Evolutionary conservation across 2,329 filamentous ascomycete genomes (phyloP), one percentile per base, ranked within the genome.

Genomic region (Aspergillus caelatus): DNA sequence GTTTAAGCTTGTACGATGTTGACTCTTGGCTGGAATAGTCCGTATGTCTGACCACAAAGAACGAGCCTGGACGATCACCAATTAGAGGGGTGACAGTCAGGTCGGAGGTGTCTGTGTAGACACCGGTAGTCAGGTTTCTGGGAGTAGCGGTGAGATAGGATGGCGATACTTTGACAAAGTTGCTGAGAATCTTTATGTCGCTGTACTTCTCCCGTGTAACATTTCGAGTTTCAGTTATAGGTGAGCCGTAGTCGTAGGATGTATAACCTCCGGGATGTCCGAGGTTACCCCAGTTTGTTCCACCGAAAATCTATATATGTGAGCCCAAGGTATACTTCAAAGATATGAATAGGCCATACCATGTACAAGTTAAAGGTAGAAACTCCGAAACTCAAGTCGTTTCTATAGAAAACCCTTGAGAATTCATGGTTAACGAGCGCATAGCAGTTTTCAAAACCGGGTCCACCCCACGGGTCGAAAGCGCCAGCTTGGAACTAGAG

Each of bases 281-380:
- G 5, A 92, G 76, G 65, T 93, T 94, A 0, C 91, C 91, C 92
- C 91, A 94, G 73, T 94, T 95, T 0, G 91, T 94, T 7, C 91
- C 92, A 16, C 92, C 92, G 67, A 85, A 91, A 0, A 85, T 88
- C 85, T 86, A 19, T 39, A 0, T 36, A 14, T 14, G 19, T 62
- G 14, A 66, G 50, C 46, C 12, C 8, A 28, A 46, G 41, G 45
- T 14, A 7, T 41, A 36, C 1, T 52, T 48, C n/a, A 21, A 8
- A 32, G 26, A 16, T 19, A 10, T 11, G 2, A 7, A 41, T 8
- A 0, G 4, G 7, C 65, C 75, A 68, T 72, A 88, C 87, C 91
- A 94, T 94, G 74, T 93, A 94, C 1, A 92, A 72, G 68, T 89
- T 93, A 62, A 93, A 80, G 9, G 94, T 86, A 0, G 85, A 87